Evolutionary conservation across 345 rosid genomes (phyloP), one percentile per base, ranked within the genome.

Genomic region (Odontarrhena argentea): DNA sequence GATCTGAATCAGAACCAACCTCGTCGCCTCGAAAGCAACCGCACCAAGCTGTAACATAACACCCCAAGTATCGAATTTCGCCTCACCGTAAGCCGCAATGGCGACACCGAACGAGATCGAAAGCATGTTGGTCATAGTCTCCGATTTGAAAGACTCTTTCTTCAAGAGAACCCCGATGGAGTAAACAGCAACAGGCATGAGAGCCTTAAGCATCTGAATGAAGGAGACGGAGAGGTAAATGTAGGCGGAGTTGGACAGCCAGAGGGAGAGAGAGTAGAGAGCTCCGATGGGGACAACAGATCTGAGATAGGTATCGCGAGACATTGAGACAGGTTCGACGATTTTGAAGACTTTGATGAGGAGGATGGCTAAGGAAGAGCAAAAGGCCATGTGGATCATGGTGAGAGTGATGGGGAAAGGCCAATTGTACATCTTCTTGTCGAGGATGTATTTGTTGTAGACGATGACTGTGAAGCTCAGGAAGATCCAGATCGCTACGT

Each of bases 201-300:
- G 80, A 34, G 98, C 97, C 41, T 93, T 93, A 7, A 92, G 85
- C 98, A 92, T 92, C 86, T 92, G 98, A 68, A 92, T 92, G 68
- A 92, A 92, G 15, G 96, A 89, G 34, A 93, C 98, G 26, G 98
- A 93, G 68, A 93, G 85, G 77, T 89, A 93, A 18, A 93, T 93
- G 79, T 93, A 93, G n/a, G 98, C 97, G 32, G 98, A 93, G 49
- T 93, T 93, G 18, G 98, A 90, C 3, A 93, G 85, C 98, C 98
- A 92, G 40, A 92, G 92, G 55, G 87, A 81, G 72, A 92, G 82
- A 2, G 98, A 83, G 78, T 92, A 92, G 9, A 92, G 70, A 0
- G 97, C 97, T 5, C 98, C 97, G 80, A 92, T 92, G 37, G 98
- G 98, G 40, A 92, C 86, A 6, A 92, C 96, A 55, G 98, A 92